These are phyloP conservation scores for Geotrichum citri-aurantii DNA, from an alignment of 1,139 yeast genomes.

Conservation along the genomic window DNA sequence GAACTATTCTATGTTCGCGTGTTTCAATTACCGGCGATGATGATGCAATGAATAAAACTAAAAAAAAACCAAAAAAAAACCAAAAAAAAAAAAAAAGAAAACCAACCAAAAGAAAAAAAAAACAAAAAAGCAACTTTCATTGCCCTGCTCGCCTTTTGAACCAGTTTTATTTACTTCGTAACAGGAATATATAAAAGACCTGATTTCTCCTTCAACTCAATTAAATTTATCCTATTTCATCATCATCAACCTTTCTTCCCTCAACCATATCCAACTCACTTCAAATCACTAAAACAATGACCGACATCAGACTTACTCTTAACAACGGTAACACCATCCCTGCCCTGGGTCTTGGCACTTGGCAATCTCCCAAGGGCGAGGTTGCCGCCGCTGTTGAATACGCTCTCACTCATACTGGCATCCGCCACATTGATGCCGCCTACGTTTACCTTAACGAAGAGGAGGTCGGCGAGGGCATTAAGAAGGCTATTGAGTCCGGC, in stretches of 20 bases:
- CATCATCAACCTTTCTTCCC: not conserved
- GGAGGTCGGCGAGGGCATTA: slow-evolving; percentile 51
- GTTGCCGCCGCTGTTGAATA: slow-evolving; percentile 55
- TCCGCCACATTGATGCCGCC: slow-evolving; percentile 78
- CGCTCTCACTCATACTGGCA: slow-evolving; percentile 60
- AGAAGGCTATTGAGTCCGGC: slow-evolving; percentile 53
- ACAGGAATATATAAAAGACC: not conserved
- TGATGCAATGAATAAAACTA: not conserved
- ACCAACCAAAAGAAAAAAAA: not conserved
- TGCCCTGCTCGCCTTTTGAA: not conserved
- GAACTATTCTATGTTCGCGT: too few relatives aligned
- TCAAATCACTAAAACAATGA: slow-evolving; percentile 22
- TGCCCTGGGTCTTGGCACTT: slow-evolving; percentile 72
- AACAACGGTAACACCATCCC: slow-evolving; percentile 66
- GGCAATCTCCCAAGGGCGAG: slow-evolving; percentile 56
- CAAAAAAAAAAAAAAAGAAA: not conserved
- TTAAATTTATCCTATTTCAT: not conserved
- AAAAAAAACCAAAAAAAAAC: not conserved
- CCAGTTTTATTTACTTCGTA: not conserved
- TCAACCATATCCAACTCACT: not conserved
- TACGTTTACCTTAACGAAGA: slow-evolving; percentile 61
- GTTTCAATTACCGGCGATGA: too few relatives aligned
- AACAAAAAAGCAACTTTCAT: not conserved
- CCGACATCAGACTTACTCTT: slow-evolving; percentile 34
- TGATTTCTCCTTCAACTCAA: not conserved